These are phyloP conservation scores for Datisca glomerata DNA, from an alignment of 306 rosid genomes.

Conservation along the genomic window DNA sequence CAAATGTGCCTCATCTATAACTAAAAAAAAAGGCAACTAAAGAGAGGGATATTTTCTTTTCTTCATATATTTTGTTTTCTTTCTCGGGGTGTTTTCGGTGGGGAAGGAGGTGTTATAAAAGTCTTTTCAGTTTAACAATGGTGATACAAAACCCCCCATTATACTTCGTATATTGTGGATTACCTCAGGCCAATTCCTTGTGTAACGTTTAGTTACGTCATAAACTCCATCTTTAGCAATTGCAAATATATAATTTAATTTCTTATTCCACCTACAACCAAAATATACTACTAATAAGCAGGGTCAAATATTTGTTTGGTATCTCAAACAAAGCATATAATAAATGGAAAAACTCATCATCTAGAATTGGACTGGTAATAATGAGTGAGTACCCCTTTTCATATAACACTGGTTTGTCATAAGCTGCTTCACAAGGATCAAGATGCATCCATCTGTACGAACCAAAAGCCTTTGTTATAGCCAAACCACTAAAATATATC, in stretches of 20 bases:
- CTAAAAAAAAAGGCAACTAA: too few species aligned
- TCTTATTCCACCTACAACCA: constrained; percentile 67
- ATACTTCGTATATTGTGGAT: not conserved
- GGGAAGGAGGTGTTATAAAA: too few species aligned
- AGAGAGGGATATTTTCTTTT: too few species aligned
- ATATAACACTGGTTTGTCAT: constrained; percentile 79
- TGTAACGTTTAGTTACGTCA: constrained; percentile 91
- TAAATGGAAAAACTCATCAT: constrained; percentile 5
- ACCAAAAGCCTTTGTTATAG: constrained; percentile 16
- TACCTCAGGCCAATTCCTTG: constrained; percentile 93
- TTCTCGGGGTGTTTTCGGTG: too few species aligned
- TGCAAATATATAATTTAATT: constrained; percentile 65
- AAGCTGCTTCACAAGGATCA: constrained; percentile 84
- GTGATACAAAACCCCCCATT: too few species aligned
- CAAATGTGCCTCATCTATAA: too few species aligned
- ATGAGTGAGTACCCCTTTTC: constrained; percentile 62
- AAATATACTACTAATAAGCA: not conserved
- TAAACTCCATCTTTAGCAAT: constrained; percentile 62
- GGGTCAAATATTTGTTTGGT: constrained; percentile 8
- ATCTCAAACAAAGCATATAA: constrained; percentile 7
- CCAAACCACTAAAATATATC: constrained; percentile 4
- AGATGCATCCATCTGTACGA: constrained; percentile 90
- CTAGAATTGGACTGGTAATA: constrained; percentile 8
- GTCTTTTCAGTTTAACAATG: too few species aligned
- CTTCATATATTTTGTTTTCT: not conserved